Base-by-base conservation (phyloP, 805 yeast genomes). In the Teunomyces lycoperdinae region DNA sequence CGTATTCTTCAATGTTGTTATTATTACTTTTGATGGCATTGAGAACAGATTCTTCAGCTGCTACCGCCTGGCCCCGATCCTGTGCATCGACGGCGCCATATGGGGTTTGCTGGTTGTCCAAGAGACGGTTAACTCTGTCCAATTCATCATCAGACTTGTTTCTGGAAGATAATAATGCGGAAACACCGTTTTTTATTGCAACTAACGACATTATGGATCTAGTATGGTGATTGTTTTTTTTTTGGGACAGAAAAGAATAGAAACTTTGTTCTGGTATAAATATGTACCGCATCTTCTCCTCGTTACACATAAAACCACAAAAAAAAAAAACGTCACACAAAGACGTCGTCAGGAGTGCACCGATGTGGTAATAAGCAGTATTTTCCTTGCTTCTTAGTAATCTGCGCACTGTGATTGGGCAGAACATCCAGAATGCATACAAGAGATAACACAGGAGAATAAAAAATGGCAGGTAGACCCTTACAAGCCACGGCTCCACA, bases 1-100 rank as follows among this genome's bases (percentile, higher is more conserved):
- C 67, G 17, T 59, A 63, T 11, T 53, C 53, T 44, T 56, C 58
- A 20, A 60, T 62, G 24, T 57, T 59, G 26, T 49, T 50, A 43
- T 56, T 60, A 35, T 48, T 56, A 30, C 54, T 55, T 44, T 62
- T 64, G 34, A 64, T 60, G 14, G 73, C 73, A 31, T 60, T 60
- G 29, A 61, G 47, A 9, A 66, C 60, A 2, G 70, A 66, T 51
- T 73, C 77, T 45, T 70, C 75, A 42, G 64, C 62, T 20, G 70
- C 69, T 2, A 62, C 53, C 46, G 60, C 60, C 49, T 64, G 71
- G 4, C 63, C 70, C 43, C 77, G 58, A 49, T 72, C 75, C 16
- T 47, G 43, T n/a, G 46, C 47, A 35, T 41, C 46, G 7, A 68
- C 62, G 7, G 76, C 50, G 3, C 77, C 77, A 52, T 71, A 73